Percentiles rank a stretch among this genome's conserved stretches.
Conservation (phyloP, 352 stramenopile genomes). For the Pythium dissimile region DNA sequence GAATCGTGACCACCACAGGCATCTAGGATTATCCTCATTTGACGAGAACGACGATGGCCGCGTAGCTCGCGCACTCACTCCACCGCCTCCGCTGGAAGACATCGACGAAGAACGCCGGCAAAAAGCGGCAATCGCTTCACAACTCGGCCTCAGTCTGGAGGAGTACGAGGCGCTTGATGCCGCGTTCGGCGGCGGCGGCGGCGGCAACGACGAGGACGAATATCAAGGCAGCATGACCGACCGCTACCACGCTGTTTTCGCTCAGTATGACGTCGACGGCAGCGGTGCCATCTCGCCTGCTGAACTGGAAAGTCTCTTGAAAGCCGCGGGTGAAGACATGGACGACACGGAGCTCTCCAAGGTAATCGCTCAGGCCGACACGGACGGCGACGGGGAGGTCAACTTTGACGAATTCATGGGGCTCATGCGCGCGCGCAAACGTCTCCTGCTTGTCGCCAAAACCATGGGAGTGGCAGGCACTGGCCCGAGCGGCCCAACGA, state of each 20-base stretch:
- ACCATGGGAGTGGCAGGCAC: conserved; percentile 51
- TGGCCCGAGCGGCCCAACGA: conserved; percentile 13
- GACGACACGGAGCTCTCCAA: conserved; percentile 67
- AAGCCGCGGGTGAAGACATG: conserved; percentile 64
- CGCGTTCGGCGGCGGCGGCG: conserved; percentile 33
- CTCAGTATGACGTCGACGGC: conserved; percentile 72
- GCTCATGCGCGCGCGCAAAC: conserved; percentile 77
- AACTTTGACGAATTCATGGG: conserved; percentile 75
- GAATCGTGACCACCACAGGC: neutral
- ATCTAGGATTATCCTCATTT: neutral
- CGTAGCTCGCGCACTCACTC: neutral
- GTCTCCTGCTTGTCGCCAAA: conserved; percentile 64
- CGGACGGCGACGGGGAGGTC: conserved; percentile 70
- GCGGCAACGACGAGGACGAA: conserved; percentile 1
- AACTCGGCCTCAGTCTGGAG: conserved; percentile 62
- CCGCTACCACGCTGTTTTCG: conserved; percentile 58
- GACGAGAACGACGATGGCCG: neutral
- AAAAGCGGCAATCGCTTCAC: conserved; percentile 42
- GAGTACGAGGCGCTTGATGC: conserved; percentile 68
- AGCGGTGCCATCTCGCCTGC: conserved; percentile 73
- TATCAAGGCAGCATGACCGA: conserved; percentile 31
- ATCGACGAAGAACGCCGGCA: conserved; percentile 49
- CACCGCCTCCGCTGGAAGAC: conserved; percentile 28
- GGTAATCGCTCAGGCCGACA: conserved; percentile 65
- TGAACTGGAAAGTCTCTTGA: conserved; percentile 57